Percentiles rank a stretch among this genome's conserved stretches.
phyloP scores from a whole-genome alignment of 1,284 basidiomycete genomes.

The Cutaneotrichosporon spelunceum region DNA sequence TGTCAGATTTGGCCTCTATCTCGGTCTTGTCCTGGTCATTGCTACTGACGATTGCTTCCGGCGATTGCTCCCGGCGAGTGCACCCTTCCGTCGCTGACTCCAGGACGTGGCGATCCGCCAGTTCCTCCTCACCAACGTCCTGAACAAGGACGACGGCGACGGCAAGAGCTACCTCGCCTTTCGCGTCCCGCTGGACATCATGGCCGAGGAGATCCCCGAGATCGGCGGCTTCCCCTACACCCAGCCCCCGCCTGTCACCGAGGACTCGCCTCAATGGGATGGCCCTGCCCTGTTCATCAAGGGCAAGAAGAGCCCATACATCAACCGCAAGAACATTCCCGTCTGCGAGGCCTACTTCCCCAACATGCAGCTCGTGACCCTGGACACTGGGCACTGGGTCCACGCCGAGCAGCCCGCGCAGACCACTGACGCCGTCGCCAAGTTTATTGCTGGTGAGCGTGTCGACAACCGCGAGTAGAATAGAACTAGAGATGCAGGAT shows the following conservation, averaged over 20 bases:
- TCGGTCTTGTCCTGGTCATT: neutral
- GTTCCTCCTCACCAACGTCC: constrained; percentile 59
- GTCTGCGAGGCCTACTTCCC: constrained; percentile 55
- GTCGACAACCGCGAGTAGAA: constrained; percentile 7
- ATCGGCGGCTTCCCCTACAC: constrained; percentile 58
- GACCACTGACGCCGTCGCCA: constrained; percentile 41
- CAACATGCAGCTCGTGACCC: constrained; percentile 46
- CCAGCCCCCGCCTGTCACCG: constrained; percentile 32
- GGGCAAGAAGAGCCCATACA: constrained; percentile 55
- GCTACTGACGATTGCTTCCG: too few relatives aligned
- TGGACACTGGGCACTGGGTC: constrained; percentile 53
- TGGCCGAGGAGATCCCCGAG: constrained; percentile 50
- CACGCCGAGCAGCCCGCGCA: constrained; percentile 50
- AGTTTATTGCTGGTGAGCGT: constrained; percentile 31
- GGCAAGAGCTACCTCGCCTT: constrained; percentile 48
- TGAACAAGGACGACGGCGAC: constrained; percentile 28
- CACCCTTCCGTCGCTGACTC: neutral
- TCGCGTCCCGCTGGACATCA: constrained; percentile 55
- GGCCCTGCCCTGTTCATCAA: constrained; percentile 58
- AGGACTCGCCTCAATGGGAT: constrained; percentile 42
- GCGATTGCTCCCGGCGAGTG: neutral
- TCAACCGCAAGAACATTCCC: constrained; percentile 57
- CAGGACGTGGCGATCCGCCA: constrained; percentile 55
- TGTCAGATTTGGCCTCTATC: neutral
- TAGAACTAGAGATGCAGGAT: neutral